These are phyloP conservation scores for Schizophyllum commune DNA, from an alignment of 1,284 basidiomycete species.

Conservation along the genomic window DNA sequence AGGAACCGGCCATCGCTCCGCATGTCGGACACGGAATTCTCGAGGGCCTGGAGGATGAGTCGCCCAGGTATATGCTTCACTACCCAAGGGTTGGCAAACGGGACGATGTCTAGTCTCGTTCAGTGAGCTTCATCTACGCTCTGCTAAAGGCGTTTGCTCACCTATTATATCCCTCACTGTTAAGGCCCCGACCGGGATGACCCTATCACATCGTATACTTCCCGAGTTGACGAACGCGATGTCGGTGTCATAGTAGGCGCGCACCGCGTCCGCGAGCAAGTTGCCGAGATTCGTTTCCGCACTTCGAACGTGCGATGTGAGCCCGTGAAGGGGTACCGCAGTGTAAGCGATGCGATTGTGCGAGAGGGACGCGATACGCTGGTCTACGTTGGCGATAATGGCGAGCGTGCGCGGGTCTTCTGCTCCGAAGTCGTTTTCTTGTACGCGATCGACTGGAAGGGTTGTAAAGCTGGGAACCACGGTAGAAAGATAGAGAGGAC, in stretches of 20 bases:
- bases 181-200: background rate
- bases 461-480: background rate
- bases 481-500: background rate
- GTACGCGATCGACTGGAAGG: background rate
- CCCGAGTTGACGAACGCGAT: conserved; percentile 6
- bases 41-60: conserved; percentile 5
- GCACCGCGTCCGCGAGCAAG: conserved; percentile 2
- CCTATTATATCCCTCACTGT: background rate
- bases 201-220: conserved; percentile 8
- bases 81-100: background rate
- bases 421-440: background rate
- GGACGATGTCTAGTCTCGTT: background rate
- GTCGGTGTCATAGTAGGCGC: conserved; percentile 6
- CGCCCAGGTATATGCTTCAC: background rate
- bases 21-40: conserved; percentile 9
- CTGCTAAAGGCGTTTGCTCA: background rate
- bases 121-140: background rate
- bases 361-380: conserved; percentile 2
- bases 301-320: background rate
- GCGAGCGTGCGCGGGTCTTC: conserved; percentile 1
- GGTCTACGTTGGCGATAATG: background rate
- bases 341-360: conserved; percentile 4
- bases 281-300: conserved; percentile 6
- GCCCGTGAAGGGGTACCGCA: conserved; percentile 6
- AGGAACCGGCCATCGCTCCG: conserved; percentile 13